Conservation (phyloP, 1,139 yeast genomes). For the Debaryomyces sp. region DNA sequence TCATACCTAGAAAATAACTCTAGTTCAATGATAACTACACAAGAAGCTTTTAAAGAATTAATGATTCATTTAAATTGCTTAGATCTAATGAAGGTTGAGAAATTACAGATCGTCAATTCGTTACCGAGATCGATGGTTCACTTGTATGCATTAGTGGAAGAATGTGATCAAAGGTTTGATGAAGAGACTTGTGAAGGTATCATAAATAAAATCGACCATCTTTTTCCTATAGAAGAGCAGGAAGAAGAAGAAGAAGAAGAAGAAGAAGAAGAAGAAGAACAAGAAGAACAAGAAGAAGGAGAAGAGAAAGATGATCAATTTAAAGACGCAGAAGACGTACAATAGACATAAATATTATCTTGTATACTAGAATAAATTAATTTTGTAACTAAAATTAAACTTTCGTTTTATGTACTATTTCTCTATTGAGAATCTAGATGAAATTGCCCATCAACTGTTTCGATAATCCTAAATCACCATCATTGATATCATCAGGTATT, state of each 20-base stretch:
- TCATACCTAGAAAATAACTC: constrained; percentile 53
- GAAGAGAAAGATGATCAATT: constrained; percentile 6
- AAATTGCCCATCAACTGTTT: constrained; percentile 32
- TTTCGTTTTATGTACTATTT: neutral
- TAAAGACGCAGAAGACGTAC: constrained; percentile 8
- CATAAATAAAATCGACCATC: constrained; percentile 46
- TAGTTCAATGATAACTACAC: constrained; percentile 41
- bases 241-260: constrained; percentile 28
- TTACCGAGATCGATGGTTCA: constrained; percentile 81
- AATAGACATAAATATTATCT: neutral
- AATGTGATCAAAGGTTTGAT: constrained; percentile 80
- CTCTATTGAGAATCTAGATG: constrained; percentile 13
- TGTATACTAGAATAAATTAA: constrained; percentile 10
- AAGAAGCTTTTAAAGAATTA: constrained; percentile 53
- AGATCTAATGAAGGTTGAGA: constrained; percentile 78
- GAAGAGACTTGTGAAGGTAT: constrained; percentile 64
- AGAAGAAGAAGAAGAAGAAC: constrained; percentile 7
- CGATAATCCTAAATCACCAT: constrained; percentile 20
- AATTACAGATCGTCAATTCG: constrained; percentile 78
- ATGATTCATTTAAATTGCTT: constrained; percentile 55
- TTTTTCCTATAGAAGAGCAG: constrained; percentile 49
- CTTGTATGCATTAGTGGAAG: constrained; percentile 81
- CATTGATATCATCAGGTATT: constrained; percentile 10
- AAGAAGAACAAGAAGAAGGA: constrained; percentile 9
- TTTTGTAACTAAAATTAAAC: neutral